Conservation (phyloP, 108 stramenopile genomes). For the Asterionellopsis glacialis region DNA sequence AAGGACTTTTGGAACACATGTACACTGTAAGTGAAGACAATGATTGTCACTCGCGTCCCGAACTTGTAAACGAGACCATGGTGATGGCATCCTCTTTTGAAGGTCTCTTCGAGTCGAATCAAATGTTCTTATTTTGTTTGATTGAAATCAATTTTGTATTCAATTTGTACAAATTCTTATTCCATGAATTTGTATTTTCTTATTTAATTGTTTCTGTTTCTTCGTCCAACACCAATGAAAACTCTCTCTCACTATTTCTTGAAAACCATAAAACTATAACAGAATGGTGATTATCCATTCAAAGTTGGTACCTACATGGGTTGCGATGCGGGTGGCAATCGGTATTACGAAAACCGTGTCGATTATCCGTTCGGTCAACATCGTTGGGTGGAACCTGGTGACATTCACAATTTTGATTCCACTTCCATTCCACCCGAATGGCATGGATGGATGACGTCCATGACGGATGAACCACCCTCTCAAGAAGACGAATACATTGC, state of each 20-base stretch:
- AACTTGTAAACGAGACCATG: no score
- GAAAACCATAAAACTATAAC: no score
- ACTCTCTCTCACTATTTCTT: no score
- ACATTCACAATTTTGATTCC: conserved; percentile 92
- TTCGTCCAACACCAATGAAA: no score
- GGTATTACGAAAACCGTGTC: conserved; percentile 93
- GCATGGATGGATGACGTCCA: conserved; percentile 94
- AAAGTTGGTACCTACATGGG: conserved; percentile 96
- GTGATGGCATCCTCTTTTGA: no score
- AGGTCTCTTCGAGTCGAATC: no score
- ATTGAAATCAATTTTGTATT: no score
- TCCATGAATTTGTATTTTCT: no score
- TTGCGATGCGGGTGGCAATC: conserved; percentile 86
- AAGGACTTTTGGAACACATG: conserved; percentile 86
- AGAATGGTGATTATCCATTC: conserved; percentile 84
- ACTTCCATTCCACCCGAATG: conserved; percentile 88
- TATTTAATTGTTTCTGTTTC: no score
- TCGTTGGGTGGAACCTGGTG: conserved; percentile 94
- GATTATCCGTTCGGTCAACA: conserved; percentile 94
- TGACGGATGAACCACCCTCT: conserved; percentile 78
- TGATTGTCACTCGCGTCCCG: no score
- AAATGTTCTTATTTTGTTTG: no score
- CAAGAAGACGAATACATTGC: conserved; percentile 46
- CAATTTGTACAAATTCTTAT: no score
- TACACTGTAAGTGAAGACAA: conserved; percentile 63